Evolutionary conservation across 495 filamentous ascomycete species (phyloP).

Genomic region (Talaromyces trachyspermus): DNA sequence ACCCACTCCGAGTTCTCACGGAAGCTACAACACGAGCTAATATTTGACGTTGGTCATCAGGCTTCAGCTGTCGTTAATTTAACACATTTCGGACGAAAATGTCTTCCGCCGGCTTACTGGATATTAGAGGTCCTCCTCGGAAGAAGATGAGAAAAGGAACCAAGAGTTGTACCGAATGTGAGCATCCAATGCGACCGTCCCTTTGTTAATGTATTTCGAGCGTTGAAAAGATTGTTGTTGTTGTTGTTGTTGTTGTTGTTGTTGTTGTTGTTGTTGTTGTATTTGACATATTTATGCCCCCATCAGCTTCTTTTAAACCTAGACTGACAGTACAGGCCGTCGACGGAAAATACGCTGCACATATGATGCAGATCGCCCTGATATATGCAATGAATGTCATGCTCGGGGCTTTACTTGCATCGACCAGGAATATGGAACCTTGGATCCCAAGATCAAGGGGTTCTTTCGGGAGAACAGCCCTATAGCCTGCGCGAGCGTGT

Average conservation of each 20-base stretch:
- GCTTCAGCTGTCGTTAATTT: background rate
- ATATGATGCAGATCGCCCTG: slow-evolving; percentile 18
- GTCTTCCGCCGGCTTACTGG: slow-evolving; percentile 4
- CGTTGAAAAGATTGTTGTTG: too few species aligned
- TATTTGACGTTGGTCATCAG: background rate
- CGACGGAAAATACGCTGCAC: slow-evolving; percentile 38
- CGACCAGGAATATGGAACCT: slow-evolving; percentile 24
- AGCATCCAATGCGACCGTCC: background rate
- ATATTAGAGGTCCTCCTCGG: slow-evolving; percentile 21
- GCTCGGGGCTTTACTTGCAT: slow-evolving; percentile 25
- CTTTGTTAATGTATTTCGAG: background rate
- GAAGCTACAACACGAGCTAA: background rate
- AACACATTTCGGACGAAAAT: background rate
- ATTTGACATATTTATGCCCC: too few species aligned
- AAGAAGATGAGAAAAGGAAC: slow-evolving; percentile 27
- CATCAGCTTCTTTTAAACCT: slow-evolving; percentile 9
- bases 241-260: too few species aligned
- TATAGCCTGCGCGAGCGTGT: slow-evolving; percentile 33
- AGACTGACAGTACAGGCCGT: slow-evolving; percentile 18
- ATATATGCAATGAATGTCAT: slow-evolving; percentile 31
- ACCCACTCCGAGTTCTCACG: too few species aligned
- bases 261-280: too few species aligned
- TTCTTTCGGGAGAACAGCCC: slow-evolving; percentile 19
- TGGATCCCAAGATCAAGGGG: slow-evolving; percentile 6
- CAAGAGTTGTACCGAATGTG: slow-evolving; percentile 15